Evolutionary conservation across 495 filamentous ascomycete genomes (phyloP).

Genomic region (Lepidopterella palustris): DNA sequence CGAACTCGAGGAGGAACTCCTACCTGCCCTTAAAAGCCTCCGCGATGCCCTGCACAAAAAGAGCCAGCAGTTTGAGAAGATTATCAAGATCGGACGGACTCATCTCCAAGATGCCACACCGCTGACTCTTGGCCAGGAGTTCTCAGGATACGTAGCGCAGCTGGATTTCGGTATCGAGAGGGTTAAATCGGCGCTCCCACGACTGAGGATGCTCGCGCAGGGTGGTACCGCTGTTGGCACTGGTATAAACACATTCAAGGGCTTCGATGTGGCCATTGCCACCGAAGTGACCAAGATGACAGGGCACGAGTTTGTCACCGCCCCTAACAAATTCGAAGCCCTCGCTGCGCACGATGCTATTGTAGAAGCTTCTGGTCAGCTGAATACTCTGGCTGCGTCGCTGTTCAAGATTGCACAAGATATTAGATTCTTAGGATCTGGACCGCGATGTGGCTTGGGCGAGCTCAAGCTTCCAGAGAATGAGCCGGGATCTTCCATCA

Average conservation of each 20-base stretch:
- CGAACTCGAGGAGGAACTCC: conserved; percentile 77
- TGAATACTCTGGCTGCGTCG: conserved; percentile 88
- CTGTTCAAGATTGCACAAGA: conserved; percentile 99
- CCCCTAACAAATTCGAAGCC: conserved; percentile 98
- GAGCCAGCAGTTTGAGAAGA: conserved; percentile 78
- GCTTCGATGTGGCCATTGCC: conserved; percentile 89
- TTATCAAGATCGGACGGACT: conserved; percentile 98
- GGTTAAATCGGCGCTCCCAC: conserved; percentile 72
- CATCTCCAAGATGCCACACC: conserved; percentile 98
- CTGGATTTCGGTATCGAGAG: conserved; percentile 85
- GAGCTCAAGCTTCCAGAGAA: conserved; percentile 93
- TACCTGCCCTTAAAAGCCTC: conserved; percentile 75
- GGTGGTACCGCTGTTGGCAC: conserved; percentile 97
- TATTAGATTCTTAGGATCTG: conserved; percentile 91
- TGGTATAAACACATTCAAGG: conserved; percentile 93
- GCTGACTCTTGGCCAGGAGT: conserved; percentile 92
- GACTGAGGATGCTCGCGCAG: conserved; percentile 82
- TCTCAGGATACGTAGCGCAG: conserved; percentile 95
- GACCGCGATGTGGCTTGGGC: conserved; percentile 89
- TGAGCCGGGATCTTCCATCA: conserved; percentile 94
- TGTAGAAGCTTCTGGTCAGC: conserved; percentile 83
- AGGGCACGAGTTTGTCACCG: conserved; percentile 86
- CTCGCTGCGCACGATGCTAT: conserved; percentile 96
- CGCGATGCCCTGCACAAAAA: conserved; percentile 79
- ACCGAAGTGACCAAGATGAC: conserved; percentile 86